Percentiles rank a stretch among this genome's conserved stretches.
These are phyloP conservation scores for Alternaria brassicae DNA, from an alignment of 2,329 filamentous ascomycete species.

Conservation along the genomic window DNA sequence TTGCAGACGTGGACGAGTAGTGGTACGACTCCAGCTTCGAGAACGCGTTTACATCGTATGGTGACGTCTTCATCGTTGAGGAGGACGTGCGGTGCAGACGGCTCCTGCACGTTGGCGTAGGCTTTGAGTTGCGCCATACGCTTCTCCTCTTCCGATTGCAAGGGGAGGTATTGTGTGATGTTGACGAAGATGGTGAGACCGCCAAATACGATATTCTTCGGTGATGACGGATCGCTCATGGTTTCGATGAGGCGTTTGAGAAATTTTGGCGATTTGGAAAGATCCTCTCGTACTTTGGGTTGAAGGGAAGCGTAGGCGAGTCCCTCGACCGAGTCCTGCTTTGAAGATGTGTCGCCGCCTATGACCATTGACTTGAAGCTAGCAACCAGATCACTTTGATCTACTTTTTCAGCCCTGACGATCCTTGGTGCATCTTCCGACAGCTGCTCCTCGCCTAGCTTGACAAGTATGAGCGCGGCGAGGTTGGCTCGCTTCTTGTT, in stretches of 20 bases:
- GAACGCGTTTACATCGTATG: conserved; percentile 76
- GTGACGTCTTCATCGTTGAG: conserved; percentile 79
- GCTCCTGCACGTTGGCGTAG: conserved; percentile 85
- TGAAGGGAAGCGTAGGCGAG: conserved; percentile 90
- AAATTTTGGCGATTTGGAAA: conserved; percentile 72
- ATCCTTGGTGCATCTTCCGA: conserved; percentile 41
- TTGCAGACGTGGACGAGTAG: conserved; percentile 79
- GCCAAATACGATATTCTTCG: conserved; percentile 76
- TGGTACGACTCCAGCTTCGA: conserved; percentile 79
- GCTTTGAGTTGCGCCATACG: conserved; percentile 91
- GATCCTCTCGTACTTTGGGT: conserved; percentile 81
- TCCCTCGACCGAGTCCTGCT: conserved; percentile 82
- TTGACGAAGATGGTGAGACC: conserved; percentile 86
- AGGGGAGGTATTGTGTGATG: conserved; percentile 79
- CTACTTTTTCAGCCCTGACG: conserved; percentile 40
- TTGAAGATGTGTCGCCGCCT: conserved; percentile 63
- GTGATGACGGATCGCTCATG: conserved; percentile 52
- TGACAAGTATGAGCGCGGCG: conserved; percentile 63
- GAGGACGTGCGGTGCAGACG: conserved; percentile 67
- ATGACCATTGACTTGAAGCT: conserved; percentile 70
- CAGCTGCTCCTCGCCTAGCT: conserved; percentile 54
- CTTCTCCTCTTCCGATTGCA: conserved; percentile 86
- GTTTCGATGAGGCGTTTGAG: conserved; percentile 73
- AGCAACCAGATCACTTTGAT: conserved; percentile 59
- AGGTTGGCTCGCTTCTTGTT: conserved; percentile 63